These are phyloP conservation scores for Pleurozium schreberi DNA, from an alignment of 225 moss, liverwort and hornwort genomes.

Conservation along the genomic window DNA sequence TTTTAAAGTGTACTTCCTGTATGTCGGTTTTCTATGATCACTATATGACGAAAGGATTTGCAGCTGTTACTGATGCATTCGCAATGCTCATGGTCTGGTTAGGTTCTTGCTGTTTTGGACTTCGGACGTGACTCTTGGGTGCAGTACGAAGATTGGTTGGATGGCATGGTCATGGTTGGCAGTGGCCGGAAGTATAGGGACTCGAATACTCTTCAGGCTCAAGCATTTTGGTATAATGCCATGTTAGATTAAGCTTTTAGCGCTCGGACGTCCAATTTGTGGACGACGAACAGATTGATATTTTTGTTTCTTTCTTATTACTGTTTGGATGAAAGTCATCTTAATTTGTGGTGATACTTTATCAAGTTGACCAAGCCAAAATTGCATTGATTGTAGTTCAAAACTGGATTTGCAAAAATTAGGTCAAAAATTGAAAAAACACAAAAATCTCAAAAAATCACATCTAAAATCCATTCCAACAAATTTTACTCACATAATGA, in stretches of 20 bases:
- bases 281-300: too few relatives aligned
- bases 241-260: conserved; percentile 23
- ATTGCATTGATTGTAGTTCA: too few relatives aligned
- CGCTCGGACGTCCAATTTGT: too few relatives aligned
- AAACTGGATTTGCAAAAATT: too few relatives aligned
- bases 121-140: conserved; percentile 90
- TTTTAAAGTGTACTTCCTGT: not conserved
- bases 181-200: conserved; percentile 86
- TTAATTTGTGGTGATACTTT: too few relatives aligned
- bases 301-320: too few relatives aligned
- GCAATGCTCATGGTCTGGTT: not conserved
- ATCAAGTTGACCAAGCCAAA: too few relatives aligned
- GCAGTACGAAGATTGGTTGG: conserved; percentile 90
- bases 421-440: too few relatives aligned
- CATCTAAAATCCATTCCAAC: too few relatives aligned
- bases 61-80: not conserved
- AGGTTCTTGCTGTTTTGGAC: conserved; percentile 92
- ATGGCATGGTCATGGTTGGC: conserved; percentile 81
- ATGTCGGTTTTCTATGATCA: not conserved
- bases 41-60: not conserved
- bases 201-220: conserved; percentile 75
- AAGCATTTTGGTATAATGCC: conserved; percentile 85
- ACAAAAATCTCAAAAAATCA: too few relatives aligned
- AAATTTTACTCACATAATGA: too few relatives aligned
- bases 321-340: too few relatives aligned